Base-by-base conservation (phyloP, 2,329 filamentous ascomycete species). In the Keithomyces neogunnii region DNA sequence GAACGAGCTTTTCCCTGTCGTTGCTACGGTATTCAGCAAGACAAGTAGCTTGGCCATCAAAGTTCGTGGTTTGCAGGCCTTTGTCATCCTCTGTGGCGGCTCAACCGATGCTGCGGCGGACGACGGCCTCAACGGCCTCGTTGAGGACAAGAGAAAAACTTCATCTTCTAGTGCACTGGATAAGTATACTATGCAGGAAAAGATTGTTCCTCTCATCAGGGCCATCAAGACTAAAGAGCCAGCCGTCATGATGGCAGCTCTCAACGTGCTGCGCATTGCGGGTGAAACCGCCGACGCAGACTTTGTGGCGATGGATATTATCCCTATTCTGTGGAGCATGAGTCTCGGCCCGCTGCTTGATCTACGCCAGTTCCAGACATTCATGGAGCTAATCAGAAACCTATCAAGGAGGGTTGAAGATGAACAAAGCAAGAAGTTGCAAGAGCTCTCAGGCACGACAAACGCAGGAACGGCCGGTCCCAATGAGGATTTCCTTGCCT, bases 111-210 rank as follows among this genome's bases (percentile, higher is more conserved):
- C 69, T 1, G 70, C 69, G 2, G 67, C 70, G 1, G 72, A 73
- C 40, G 73, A 73, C 36, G 89, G 89, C 4, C 75, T 96, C 3
- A 85, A 89, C 57, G 90, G 89, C 0, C 73, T 91, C 63, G 62
- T 71, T 42, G 68, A 78, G 57, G 73, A 79, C 47, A 81, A 79
- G 61, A 77, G 80, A 52, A 84, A 85, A 63, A 72, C 77, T 2
- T 80, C 78, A 3, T 86, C 81, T 1, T 86, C 86, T 1, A 89
- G 84, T 2, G 91, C 92, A 3, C 74, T 99, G 31, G 93, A 99
- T 72, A 97, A 97, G 67, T 97, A 93, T 63, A 97, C 93, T 0
- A 92, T 99, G 72, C 93, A 99, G 66, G 93, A 99, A 65, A 97
- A 96, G 72, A 88, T 99, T 35, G 81, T 97, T 0, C 93, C 93